Base-by-base conservation (phyloP, 257 asterid species). In the Solanum clarkiae region DNA sequence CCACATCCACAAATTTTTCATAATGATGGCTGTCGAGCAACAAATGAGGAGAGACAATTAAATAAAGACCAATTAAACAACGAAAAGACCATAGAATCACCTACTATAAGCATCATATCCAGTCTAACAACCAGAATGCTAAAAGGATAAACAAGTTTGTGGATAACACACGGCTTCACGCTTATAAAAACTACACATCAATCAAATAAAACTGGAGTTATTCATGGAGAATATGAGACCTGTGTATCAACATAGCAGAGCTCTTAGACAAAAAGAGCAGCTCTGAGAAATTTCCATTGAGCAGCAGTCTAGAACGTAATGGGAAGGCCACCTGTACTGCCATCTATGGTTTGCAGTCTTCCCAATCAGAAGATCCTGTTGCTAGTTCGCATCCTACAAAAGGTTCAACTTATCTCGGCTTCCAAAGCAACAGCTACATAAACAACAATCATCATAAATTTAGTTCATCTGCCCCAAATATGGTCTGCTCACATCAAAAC, bases 271-370 rank as follows among this genome's bases (percentile, higher is more conserved):
- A 80, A 75, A 53, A 80, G 49, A 86, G 47, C 86, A 84, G 89
- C 90, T 87, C 88, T 44, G 77, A 42, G 40, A 40, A 59, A 86
- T 83, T 90, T 86, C 90, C 87, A 79, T 40, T 88, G 85, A 85
- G 86, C 83, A 86, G 92, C 88, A 91, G 92, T 93, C 89, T 93
- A 80, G 82, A 86, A 86, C 83, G 65, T 45, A 88, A 90, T 36
- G 91, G 90, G 84, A 90, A 60, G 88, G 93, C 92, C 45, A 88
- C 88, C 88, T 85, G 85, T 81, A 90, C 94, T 55, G 94, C 91
- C 99, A 95, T 94, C 86, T 40, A 22, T 42, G 49, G 54, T 66
- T 79, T 86, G 47, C 24, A 85, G 70, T 54, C 70, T 88, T 81
- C 84, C 83, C 82, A 86, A 88, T 90, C 90, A 93, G 87, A 85